Evolutionary conservation across 345 rosid genomes (phyloP).

Genomic region (Camelina neglecta): DNA sequence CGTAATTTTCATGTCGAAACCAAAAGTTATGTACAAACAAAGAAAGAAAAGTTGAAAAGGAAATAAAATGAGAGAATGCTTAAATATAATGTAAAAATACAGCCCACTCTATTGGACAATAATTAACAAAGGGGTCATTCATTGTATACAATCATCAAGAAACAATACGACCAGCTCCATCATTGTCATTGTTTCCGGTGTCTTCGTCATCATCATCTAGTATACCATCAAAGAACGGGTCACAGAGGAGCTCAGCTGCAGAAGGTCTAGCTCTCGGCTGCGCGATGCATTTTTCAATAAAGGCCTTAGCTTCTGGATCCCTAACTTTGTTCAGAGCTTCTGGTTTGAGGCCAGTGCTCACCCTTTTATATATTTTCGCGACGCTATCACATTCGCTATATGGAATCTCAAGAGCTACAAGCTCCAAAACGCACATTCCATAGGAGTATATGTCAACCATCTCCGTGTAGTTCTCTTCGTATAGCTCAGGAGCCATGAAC

Average conservation of each 20-base stretch:
- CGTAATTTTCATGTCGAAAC: slow-evolving; percentile 8
- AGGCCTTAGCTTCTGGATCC: slow-evolving; percentile 64
- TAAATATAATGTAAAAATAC: not conserved
- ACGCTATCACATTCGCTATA: slow-evolving; percentile 79
- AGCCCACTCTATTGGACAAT: not conserved
- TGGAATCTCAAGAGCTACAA: slow-evolving; percentile 78
- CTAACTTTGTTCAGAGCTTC: slow-evolving; percentile 62
- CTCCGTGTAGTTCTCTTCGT: slow-evolving; percentile 84
- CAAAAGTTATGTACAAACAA: slow-evolving; percentile 32
- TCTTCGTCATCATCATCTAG: slow-evolving; percentile 55
- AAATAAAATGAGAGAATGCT: slow-evolving; percentile 16
- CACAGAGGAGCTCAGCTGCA: slow-evolving; percentile 67
- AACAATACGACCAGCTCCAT: slow-evolving; percentile 30
- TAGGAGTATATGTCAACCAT: slow-evolving; percentile 80
- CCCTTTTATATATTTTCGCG: slow-evolving; percentile 80
- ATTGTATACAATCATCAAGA: slow-evolving; percentile 26
- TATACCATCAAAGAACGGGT: slow-evolving; percentile 69
- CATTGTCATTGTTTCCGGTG: slow-evolving; percentile 33
- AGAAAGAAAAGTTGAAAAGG: slow-evolving; percentile 9
- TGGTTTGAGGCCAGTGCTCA: slow-evolving; percentile 71
- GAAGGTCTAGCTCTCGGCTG: slow-evolving; percentile 71
- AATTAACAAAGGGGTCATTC: not conserved
- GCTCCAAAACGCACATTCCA: slow-evolving; percentile 88
- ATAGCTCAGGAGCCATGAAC: slow-evolving; percentile 94
- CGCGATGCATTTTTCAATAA: slow-evolving; percentile 77